Percentiles rank a stretch among this genome's conserved stretches.
phyloP scores from a whole-genome alignment of 768 basidiomycete species.

The Leucosporidium yakuticum region DNA sequence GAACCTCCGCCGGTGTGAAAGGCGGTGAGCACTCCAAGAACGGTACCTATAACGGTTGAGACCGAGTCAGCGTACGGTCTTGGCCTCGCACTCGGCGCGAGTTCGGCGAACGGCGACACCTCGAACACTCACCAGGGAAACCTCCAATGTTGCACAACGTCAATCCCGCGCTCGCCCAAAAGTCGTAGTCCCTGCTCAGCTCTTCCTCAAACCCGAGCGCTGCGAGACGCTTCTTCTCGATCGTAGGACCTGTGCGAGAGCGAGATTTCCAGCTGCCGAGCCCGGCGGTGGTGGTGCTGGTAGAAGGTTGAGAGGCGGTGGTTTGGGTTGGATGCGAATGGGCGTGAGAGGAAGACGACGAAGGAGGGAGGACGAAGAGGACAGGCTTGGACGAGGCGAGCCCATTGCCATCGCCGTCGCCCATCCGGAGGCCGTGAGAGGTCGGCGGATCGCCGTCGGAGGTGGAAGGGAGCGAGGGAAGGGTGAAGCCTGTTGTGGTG shows the following conservation, averaged over 20 bases:
- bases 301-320: too few relatives aligned
- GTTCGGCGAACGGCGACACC: not conserved
- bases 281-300: too few relatives aligned
- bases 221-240: conserved; percentile 24
- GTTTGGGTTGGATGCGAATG: too few relatives aligned
- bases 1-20: conserved; percentile 32
- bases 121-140: conserved; percentile 19
- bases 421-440: too few relatives aligned
- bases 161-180: conserved; percentile 27
- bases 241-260: conserved; percentile 1
- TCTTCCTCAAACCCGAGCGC: conserved; percentile 34
- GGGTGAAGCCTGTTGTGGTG: too few relatives aligned
- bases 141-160: conserved; percentile 31
- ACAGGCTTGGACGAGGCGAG: too few relatives aligned
- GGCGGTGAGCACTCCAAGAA: conserved; percentile 36
- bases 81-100: not conserved
- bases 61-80: not conserved
- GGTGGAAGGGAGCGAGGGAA: too few relatives aligned
- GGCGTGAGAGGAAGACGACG: too few relatives aligned
- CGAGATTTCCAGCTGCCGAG: conserved; percentile 23
- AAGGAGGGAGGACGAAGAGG: too few relatives aligned
- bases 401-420: too few relatives aligned
- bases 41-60: conserved; percentile 14
- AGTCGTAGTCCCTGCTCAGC: conserved; percentile 30
- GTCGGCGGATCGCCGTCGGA: too few relatives aligned